A percentile compares a stretch with the other conserved stretches of the same genome.
Evolutionary conservation across 1,284 basidiomycete species (phyloP).

Genomic region (Leccinum solheimii): DNA sequence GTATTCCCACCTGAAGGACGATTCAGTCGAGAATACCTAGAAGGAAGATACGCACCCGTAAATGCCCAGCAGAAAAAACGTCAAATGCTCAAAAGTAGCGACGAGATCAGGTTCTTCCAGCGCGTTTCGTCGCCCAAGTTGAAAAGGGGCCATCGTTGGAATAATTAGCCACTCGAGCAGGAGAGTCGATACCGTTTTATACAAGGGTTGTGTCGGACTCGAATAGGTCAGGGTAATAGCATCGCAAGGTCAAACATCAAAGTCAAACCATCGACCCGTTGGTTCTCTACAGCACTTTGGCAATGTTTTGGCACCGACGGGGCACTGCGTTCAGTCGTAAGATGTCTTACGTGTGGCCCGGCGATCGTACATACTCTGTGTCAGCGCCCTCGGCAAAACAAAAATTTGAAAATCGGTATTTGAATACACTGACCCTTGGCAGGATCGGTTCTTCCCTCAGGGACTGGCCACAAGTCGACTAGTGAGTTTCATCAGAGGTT

Average conservation of each 20-base stretch:
- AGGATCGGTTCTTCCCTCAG: no score
- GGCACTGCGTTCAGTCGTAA: neutral
- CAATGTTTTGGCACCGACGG: no score
- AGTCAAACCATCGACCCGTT: no score
- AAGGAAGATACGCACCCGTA: conserved; percentile 13
- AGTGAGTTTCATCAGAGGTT: neutral
- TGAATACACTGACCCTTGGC: neutral
- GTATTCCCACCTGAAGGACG: conserved; percentile 26
- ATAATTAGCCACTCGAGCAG: neutral
- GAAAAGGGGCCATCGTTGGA: neutral
- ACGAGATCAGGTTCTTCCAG: neutral
- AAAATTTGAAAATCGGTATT: neutral
- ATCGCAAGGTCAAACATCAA: no score
- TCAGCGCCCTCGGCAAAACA: neutral
- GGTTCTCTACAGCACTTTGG: no score
- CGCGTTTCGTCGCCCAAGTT: conserved; percentile 13
- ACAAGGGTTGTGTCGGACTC: neutral
- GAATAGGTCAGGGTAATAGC: neutral
- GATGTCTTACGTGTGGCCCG: neutral
- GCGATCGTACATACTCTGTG: neutral
- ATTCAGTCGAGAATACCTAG: neutral
- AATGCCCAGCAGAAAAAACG: conserved; percentile 16
- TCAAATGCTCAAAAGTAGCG: neutral
- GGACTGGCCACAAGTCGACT: neutral
- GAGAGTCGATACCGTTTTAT: neutral